Percentiles rank a stretch among this genome's conserved stretches.
These are phyloP conservation scores for Cardiospermum halicacabum DNA, from an alignment of 345 rosid species.

Conservation along the genomic window DNA sequence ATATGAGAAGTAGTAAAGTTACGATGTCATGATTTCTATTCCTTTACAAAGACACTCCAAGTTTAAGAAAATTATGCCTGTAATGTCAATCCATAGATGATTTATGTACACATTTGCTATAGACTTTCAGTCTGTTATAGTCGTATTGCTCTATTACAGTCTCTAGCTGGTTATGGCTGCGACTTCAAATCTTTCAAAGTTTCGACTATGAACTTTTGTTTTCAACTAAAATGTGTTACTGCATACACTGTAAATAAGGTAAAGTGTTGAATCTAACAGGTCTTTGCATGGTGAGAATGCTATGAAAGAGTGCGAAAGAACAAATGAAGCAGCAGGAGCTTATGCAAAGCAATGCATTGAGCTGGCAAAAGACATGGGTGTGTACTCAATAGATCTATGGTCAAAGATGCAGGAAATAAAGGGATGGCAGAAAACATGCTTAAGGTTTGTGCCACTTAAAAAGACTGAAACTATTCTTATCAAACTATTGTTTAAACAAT, in stretches of 20 bases:
- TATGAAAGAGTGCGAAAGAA: conserved; percentile 65
- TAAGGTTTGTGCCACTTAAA: conserved; percentile 49
- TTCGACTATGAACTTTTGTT: neutral
- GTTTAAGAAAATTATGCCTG: neutral
- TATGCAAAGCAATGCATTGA: conserved; percentile 67
- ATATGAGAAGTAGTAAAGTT: neutral
- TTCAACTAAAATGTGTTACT: neutral
- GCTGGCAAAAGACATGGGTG: conserved; percentile 58
- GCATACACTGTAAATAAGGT: conserved; percentile 8
- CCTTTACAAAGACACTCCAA: neutral
- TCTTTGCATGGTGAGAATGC: conserved; percentile 69
- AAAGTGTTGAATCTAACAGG: conserved; percentile 33
- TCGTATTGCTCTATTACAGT: neutral
- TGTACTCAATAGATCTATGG: conserved; percentile 64
- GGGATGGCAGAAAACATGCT: conserved; percentile 71
- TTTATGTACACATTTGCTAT: neutral
- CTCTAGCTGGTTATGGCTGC: neutral
- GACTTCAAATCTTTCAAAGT: neutral
- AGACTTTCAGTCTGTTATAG: neutral
- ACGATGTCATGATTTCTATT: neutral
- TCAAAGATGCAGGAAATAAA: conserved; percentile 78
- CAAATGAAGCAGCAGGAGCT: conserved; percentile 67
- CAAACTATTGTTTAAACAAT: neutral
- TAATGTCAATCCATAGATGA: neutral
- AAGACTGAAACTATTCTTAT: neutral